Base-by-base conservation (phyloP, 345 rosid species). In the Hibiscus mutabilis region DNA sequence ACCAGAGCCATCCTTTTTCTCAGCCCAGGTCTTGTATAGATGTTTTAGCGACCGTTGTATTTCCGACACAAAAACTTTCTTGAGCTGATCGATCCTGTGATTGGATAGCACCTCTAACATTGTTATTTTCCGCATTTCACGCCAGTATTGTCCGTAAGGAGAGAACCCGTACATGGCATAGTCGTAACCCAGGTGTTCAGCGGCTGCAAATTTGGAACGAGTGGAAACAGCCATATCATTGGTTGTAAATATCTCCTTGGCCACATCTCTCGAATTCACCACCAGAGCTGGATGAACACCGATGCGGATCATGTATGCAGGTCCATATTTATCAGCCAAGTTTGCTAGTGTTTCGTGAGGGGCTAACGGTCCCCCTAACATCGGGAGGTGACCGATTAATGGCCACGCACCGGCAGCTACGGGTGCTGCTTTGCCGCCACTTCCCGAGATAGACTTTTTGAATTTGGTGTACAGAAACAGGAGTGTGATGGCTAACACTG, bases 321-420 rank as follows among this genome's bases (percentile, higher is more conserved):
- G 80, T 7, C 88, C 82, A 10, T 70, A 49, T 58, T 60, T 61
- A 15, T 80, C 86, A 2, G 84, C 81, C 27, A 83, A 6, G 24
- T 7, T 52, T 8, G 71, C 81, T 12, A 85, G 53, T 1, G 70
- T 31, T 12, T 60, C 10, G 65, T 85, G 85, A 25, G 81, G 77
- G 12, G 74, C 75, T 5, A 64, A 18, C 6, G 62, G 10, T 3
- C 68, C 70, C 0, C 64, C 78, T 49, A 71, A 56, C 14, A 56
- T 37, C 14, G 14, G 69, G 37, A 82, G 70, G 66, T 83, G 86
- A 25, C 86, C 86, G 3, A 79, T 69, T 12, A 83, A 4, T 1
- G 86, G 88, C 88, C 86, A 85, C 49, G 72, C 78, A 46, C 83
- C 83, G 0, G 75, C 66, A 0, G 76, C 79, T 60, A 72, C 72